These are phyloP conservation scores for Colletotrichum neosansevieriae DNA, from an alignment of 2,329 filamentous ascomycete genomes.

Conservation along the genomic window DNA sequence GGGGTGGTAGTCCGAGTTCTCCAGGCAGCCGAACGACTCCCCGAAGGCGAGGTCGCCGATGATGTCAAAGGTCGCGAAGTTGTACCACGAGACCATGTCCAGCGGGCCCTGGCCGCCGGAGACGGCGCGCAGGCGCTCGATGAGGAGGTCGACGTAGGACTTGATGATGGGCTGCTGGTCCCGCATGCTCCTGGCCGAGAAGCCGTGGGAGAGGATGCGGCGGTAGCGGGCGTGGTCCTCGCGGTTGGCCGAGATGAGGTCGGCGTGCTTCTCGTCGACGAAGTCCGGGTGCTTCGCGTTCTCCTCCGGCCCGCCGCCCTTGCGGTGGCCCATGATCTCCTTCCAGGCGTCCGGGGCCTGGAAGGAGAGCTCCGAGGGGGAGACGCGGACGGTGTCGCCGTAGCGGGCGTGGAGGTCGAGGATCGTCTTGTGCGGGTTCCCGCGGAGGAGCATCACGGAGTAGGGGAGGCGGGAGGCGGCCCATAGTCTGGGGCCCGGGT, in stretches of 20 bases:
- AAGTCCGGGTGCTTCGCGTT: conserved; percentile 22
- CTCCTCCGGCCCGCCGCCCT: conserved; percentile 17
- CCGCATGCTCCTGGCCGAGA: conserved; percentile 44
- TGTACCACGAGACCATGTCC: conserved; percentile 46
- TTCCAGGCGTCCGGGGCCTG: conserved; percentile 51
- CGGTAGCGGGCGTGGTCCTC: conserved; percentile 36
- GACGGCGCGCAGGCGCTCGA: conserved; percentile 51
- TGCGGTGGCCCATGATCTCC: conserved; percentile 53
- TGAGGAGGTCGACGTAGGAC: conserved; percentile 54
- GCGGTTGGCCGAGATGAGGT: conserved; percentile 42
- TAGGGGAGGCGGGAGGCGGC: conserved; percentile 31
- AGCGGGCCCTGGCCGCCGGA: conserved; percentile 26
- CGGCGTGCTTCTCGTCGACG: conserved; percentile 5
- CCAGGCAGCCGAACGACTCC: conserved; percentile 46
- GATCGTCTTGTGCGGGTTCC: conserved; percentile 45
- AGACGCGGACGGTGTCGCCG: conserved; percentile 53
- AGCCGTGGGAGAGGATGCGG: conserved; percentile 42
- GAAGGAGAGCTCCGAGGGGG: conserved; percentile 55
- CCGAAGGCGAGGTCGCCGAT: conserved; percentile 49
- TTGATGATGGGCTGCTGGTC: conserved; percentile 48
- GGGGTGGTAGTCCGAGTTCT: conserved; percentile 38
- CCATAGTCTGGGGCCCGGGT: conserved; percentile 48
- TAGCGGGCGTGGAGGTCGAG: conserved; percentile 45
- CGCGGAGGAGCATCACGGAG: conserved; percentile 34
- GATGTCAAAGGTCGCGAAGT: conserved; percentile 48